These are phyloP conservation scores for Planoprotostelium fungivorum DNA, from an alignment of 78 protist species.

Conservation along the genomic window DNA sequence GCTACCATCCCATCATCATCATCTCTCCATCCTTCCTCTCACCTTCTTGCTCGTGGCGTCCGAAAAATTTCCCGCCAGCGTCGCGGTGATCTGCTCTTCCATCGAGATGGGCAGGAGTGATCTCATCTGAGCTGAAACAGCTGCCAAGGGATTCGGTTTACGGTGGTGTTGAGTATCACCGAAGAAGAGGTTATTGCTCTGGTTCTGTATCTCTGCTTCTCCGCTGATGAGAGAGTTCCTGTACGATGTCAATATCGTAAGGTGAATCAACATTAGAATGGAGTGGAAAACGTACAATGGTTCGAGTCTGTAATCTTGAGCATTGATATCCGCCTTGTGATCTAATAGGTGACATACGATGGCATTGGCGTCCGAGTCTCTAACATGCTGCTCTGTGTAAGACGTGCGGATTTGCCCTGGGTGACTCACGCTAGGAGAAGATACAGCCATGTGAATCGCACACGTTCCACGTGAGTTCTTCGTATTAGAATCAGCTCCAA, in stretches of 20 bases:
- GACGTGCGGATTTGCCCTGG: too few species aligned
- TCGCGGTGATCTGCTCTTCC: background rate
- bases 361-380: background rate
- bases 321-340: background rate
- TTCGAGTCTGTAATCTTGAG: background rate
- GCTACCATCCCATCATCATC: too few species aligned
- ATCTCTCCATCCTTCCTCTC: background rate
- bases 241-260: background rate
- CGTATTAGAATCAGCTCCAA: background rate
- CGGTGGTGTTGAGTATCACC: background rate
- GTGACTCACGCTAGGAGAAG: background rate
- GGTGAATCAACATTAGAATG: background rate
- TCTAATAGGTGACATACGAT: background rate
- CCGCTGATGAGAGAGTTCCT: background rate
- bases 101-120: background rate
- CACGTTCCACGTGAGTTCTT: background rate
- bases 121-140: background rate
- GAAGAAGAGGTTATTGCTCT: background rate
- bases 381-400: background rate
- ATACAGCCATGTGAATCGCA: background rate
- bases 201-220: background rate
- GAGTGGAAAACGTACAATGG: background rate
- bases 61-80: background rate
- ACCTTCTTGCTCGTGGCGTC: background rate
- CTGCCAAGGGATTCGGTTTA: background rate